Base-by-base conservation (phyloP, 768 basidiomycete species). In the Gloeophyllum trabeum region DNA sequence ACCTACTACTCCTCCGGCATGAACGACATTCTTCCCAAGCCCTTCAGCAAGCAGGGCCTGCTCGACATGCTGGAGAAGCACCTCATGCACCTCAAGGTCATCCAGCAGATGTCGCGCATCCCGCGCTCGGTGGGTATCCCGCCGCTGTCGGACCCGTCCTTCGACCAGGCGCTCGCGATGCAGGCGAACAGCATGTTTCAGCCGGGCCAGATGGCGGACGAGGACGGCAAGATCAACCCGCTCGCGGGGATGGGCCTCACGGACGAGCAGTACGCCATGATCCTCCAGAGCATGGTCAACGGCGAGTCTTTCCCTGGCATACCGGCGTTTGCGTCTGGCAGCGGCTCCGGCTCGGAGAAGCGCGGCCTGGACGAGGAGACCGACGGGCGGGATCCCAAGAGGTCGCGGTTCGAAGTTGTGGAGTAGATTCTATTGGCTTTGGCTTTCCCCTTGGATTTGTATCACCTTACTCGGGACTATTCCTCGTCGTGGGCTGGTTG, bases 1-100 rank as follows among this genome's bases (percentile, higher is more conserved):
- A 87, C 81, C 5, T 94, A 93, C 55, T 85, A 83, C 58, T 79
- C 81, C 22, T 81, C 80, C 32, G 85, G 75, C 14, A 97, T 97
- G 93, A 97, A 93, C 60, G 93, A 97, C 61, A 85, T 96, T 44
- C 66, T 98, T 14, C 86, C 92, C 5, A 98, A 98, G 60, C 94
- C 94, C 3, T 98, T 98, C 64, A 94, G 88, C n/a, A 89, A 90
- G 58, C 80, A 92, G 55, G 85, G 86, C 13, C 65, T 98, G 23
- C 64, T 93, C 37, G 81, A 83, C 48, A 92, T 97, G 79, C 80
- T 98, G 47, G 94, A 85, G 81, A 91, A 88, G 76, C 88, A 92
- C 54, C 65, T 91, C 24, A 79, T 79, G 61, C 88, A 93, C 54
- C 76, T 91, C 42, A 90, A 87, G 56, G 79, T 79, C 26, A 84